Conservation (phyloP, 768 basidiomycete species). For the Amanita polypyramis region DNA sequence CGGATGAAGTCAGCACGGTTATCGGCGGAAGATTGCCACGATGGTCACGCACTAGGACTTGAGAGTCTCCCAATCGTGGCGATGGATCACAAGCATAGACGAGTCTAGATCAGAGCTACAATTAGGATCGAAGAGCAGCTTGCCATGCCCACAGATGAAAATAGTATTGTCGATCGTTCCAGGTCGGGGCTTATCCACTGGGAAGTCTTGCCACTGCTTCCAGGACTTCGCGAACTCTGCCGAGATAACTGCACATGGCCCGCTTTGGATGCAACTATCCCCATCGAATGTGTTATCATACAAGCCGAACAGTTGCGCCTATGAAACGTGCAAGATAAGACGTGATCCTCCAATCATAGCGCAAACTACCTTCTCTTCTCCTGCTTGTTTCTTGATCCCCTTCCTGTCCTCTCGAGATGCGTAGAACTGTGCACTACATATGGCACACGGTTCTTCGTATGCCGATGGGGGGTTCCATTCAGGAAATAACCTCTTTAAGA, state of each 20-base stretch:
- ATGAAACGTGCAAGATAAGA: conserved; percentile 2
- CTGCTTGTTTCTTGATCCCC: conserved; percentile 53
- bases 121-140: conserved; percentile 60
- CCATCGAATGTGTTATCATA: conserved; percentile 41
- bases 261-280: conserved; percentile 35
- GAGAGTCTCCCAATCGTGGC: conserved; percentile 55
- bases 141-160: conserved; percentile 60
- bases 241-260: conserved; percentile 49
- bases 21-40: neutral
- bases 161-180: conserved; percentile 46
- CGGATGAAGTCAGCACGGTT: conserved; percentile 7
- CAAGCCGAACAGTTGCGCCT: conserved; percentile 60
- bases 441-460: conserved; percentile 40
- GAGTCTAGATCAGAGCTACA: conserved; percentile 45
- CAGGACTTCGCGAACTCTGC: conserved; percentile 55
- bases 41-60: conserved; percentile 34
- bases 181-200: conserved; percentile 46
- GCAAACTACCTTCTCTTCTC: conserved; percentile 64
- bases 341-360: conserved; percentile 7
- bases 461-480: conserved; percentile 49
- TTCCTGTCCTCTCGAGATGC: conserved; percentile 52
- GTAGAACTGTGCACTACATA: conserved; percentile 51
- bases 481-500: conserved; percentile 53
- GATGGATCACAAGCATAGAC: conserved; percentile 44
- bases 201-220: conserved; percentile 58